These are phyloP conservation scores for Clonostachys solani DNA, from an alignment of 2,329 filamentous ascomycete species.

Conservation along the genomic window DNA sequence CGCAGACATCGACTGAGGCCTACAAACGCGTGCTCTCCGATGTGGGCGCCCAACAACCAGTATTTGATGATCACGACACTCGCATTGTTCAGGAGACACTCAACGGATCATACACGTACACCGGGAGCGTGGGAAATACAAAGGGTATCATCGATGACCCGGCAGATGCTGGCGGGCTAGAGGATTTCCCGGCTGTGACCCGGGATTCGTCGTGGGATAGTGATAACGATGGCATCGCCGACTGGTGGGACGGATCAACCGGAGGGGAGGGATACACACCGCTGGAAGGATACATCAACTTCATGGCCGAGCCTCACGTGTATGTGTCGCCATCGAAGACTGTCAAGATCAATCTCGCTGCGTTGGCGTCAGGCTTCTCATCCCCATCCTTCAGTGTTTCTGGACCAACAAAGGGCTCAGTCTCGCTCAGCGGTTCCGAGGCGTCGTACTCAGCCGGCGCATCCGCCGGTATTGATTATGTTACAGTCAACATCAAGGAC, in stretches of 20 bases:
- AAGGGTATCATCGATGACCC: slow-evolving; percentile 24
- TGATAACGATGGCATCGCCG: slow-evolving; percentile 23
- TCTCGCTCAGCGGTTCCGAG: neutral
- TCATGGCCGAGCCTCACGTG: slow-evolving; percentile 24
- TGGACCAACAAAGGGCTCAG: neutral
- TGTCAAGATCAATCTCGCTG: slow-evolving; percentile 14
- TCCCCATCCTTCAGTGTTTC: neutral
- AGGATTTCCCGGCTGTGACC: slow-evolving; percentile 18
- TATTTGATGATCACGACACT: slow-evolving; percentile 21
- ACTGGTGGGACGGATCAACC: slow-evolving; percentile 26
- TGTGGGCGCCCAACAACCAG: slow-evolving; percentile 19
- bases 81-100: slow-evolving; percentile 24
- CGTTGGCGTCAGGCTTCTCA: slow-evolving; percentile 14
- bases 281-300: slow-evolving; percentile 25
- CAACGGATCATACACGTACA: slow-evolving; percentile 18
- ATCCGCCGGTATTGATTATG: neutral
- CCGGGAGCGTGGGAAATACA: slow-evolving; percentile 18
- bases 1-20: slow-evolving; percentile 20
- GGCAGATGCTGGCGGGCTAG: slow-evolving; percentile 22
- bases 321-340: slow-evolving; percentile 16
- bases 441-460: neutral
- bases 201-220: slow-evolving; percentile 20
- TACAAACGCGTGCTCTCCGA: slow-evolving; percentile 27
- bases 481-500: neutral
- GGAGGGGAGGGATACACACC: slow-evolving; percentile 21